These are phyloP conservation scores for Aegle marmelos DNA, from an alignment of 345 rosid genomes.

Conservation along the genomic window DNA sequence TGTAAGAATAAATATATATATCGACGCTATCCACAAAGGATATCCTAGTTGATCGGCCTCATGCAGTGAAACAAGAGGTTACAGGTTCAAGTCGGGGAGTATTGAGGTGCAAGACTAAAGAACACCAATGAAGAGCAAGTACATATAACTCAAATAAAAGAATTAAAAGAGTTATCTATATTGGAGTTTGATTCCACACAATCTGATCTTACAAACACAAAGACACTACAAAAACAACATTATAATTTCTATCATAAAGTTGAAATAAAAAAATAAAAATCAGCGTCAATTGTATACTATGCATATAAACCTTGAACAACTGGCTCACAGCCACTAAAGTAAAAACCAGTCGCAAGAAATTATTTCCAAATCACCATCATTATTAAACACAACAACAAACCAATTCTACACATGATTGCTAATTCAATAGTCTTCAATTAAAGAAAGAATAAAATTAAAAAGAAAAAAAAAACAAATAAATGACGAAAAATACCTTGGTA, in stretches of 20 bases:
- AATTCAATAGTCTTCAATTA: background rate
- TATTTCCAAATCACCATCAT: background rate
- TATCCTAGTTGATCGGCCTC: background rate
- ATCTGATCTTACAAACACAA: background rate
- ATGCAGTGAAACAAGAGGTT: background rate
- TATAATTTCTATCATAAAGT: background rate
- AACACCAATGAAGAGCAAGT: background rate
- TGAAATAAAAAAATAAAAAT: background rate
- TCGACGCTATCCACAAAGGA: background rate
- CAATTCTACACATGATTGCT: background rate
- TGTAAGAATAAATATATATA: background rate
- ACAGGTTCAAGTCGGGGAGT: background rate
- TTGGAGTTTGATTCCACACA: background rate
- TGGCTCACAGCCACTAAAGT: background rate
- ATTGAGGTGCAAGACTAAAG: background rate
- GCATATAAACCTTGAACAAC: background rate
- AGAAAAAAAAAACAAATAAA: too few species aligned
- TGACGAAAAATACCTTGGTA: constrained; percentile 60
- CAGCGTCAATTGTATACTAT: background rate
- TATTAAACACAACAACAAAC: background rate
- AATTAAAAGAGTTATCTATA: background rate
- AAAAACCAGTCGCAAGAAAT: background rate
- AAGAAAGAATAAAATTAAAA: background rate
- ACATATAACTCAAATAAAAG: too few species aligned
- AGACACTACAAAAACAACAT: background rate